Evolutionary conservation across 2,329 filamentous ascomycete genomes (phyloP), one percentile per base, ranked within the genome.

Genomic region (Claviceps africana): DNA sequence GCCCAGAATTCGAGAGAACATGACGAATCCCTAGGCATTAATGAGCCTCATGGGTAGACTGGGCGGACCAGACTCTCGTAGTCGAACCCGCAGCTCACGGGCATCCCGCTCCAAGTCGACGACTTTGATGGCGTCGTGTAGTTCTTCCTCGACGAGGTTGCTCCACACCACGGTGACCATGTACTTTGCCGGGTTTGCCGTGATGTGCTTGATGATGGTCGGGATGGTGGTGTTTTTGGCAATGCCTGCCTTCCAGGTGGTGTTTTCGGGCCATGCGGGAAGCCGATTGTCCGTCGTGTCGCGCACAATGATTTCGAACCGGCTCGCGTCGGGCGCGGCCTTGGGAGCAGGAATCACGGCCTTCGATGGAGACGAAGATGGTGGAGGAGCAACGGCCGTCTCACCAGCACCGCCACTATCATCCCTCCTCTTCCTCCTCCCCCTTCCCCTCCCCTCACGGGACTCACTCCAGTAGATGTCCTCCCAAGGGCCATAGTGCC

Each of bases 221-320:
- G 48, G 19, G 10, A 44, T 33, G 15, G 28, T 2, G 13, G 15
- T 9, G 2, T n/a, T 17, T 21, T 37, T 50, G 9, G 17, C n/a
- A 17, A 50, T 45, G 31, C 40, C 45, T 11, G 48, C 48, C 30
- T n/a, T 28, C 48, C 48, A 50, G 28, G 13, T 15, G n/a, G 28
- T 45, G 48, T 35, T 43, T 3, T 51, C 43, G 3, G 31, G 31
- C 31, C 30, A 31, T 7, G 43, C 50, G 10, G 50, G 50, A 6
- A 51, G 42, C 22, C 50, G n/a, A 30, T 51, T 51, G 10, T 50
- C 48, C 3, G 48, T 50, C 31, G 28, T 35, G 40, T 50, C 48
- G 19, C 39, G 39, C 11, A 50, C 21, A 5, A n/a, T 37, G 17
- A 50, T 50, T 3, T 44, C 40, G 5, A 50, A 50, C 10, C 40